These are phyloP conservation scores for Cryptococcus depauperatus DNA, from an alignment of 1,284 basidiomycete species.

Conservation along the genomic window DNA sequence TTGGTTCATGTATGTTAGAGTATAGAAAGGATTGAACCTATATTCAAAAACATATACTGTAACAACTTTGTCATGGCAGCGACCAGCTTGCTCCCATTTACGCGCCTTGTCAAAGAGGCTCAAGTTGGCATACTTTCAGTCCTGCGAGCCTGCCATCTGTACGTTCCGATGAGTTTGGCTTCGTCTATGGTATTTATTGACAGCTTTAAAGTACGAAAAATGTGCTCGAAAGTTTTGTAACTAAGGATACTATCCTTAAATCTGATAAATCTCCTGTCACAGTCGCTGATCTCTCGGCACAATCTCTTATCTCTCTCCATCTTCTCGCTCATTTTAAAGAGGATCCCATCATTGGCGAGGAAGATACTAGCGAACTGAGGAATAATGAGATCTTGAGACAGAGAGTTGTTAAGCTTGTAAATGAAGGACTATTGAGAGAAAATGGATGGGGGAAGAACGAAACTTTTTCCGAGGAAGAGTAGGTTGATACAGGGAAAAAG, in stretches of 20 bases:
- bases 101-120: slow-evolving; percentile 30
- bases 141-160: slow-evolving; percentile 64
- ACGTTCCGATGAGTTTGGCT: slow-evolving; percentile 8
- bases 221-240: slow-evolving; percentile 82
- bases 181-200: too few species aligned
- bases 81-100: slow-evolving; percentile 29
- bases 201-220: slow-evolving; percentile 65
- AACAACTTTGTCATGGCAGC: background rate
- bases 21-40: too few species aligned
- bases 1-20: too few species aligned
- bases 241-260: slow-evolving; percentile 80
- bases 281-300: slow-evolving; percentile 88
- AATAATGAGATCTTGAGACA: slow-evolving; percentile 52
- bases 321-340: slow-evolving; percentile 73
- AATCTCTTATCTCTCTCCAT: slow-evolving; percentile 71
- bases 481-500: slow-evolving; percentile 42
- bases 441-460: slow-evolving; percentile 35
- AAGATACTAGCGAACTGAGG: slow-evolving; percentile 77
- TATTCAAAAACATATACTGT: background rate
- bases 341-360: slow-evolving; percentile 91
- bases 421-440: slow-evolving; percentile 57
- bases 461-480: slow-evolving; percentile 41
- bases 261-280: slow-evolving; percentile 91
- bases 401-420: slow-evolving; percentile 74
- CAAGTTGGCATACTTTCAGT: slow-evolving; percentile 82